Evolutionary conservation across 2,329 filamentous ascomycete genomes (phyloP).

Genomic region (Coniochaeta prunicola): DNA sequence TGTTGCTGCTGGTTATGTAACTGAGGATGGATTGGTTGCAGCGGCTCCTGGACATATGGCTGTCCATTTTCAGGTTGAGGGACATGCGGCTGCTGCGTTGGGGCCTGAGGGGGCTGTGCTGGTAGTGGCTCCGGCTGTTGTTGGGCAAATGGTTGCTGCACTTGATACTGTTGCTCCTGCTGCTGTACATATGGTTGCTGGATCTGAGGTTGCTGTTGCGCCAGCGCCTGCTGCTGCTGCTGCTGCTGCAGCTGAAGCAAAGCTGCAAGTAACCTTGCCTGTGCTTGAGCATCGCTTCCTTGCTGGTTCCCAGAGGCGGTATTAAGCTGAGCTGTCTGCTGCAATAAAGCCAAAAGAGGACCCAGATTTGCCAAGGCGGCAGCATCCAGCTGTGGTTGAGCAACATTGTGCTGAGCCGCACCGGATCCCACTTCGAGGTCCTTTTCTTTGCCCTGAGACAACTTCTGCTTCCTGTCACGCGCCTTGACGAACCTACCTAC

Average conservation of each 20-base stretch:
- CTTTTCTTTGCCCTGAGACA: not conserved
- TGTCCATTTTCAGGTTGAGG: not conserved
- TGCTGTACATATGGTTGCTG: not conserved
- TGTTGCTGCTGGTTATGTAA: not conserved
- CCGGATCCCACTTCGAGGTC: too few relatives aligned
- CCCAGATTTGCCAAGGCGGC: not conserved
- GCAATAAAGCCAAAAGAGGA: not conserved
- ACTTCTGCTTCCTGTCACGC: not conserved
- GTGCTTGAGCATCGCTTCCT: not conserved
- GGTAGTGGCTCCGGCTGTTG: not conserved
- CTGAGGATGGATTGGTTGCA: not conserved
- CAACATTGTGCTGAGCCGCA: not conserved
- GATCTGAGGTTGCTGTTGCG: not conserved
- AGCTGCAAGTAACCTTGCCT: not conserved
- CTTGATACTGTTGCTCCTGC: not conserved
- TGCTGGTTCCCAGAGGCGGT: not conserved
- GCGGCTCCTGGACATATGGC: not conserved
- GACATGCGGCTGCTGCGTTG: not conserved
- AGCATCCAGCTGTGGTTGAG: not conserved
- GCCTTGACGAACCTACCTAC: not conserved
- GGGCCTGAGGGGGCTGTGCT: not conserved
- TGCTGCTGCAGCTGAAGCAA: slow-evolving; percentile 2
- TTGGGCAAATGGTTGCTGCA: not conserved
- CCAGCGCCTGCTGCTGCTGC: not conserved
- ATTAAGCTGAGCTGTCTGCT: not conserved